phyloP scores from a whole-genome alignment of 2,329 filamentous ascomycete genomes.

The Diaporthe longicolla region DNA sequence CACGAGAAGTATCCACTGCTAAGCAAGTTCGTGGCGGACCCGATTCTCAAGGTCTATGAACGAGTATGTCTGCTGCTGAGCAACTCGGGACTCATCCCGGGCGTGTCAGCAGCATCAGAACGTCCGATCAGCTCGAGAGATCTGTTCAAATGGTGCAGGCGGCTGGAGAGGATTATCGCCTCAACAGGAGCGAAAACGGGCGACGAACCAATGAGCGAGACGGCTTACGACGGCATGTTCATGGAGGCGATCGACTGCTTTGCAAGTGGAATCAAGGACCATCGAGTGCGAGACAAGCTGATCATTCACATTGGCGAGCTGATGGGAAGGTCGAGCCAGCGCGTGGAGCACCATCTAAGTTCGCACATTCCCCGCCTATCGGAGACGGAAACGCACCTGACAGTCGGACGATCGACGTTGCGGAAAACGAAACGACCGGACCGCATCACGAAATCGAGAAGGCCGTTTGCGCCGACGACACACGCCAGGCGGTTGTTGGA shows the following conservation, averaged over 20 bases:
- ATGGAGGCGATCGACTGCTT: slow-evolving; percentile 96
- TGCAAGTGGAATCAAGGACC: slow-evolving; percentile 81
- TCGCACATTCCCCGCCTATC: slow-evolving; percentile 80
- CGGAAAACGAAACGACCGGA: slow-evolving; percentile 69
- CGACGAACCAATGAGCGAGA: slow-evolving; percentile 80
- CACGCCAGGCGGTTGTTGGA: slow-evolving; percentile 90
- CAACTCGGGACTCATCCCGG: slow-evolving; percentile 49
- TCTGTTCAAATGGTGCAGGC: slow-evolving; percentile 90
- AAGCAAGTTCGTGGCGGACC: slow-evolving; percentile 69
- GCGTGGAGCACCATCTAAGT: slow-evolving; percentile 82
- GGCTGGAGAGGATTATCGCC: slow-evolving; percentile 77
- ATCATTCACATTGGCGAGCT: slow-evolving; percentile 84
- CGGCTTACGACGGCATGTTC: slow-evolving; percentile 85
- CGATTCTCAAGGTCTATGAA: slow-evolving; percentile 71
- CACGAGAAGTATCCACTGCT: slow-evolving; percentile 79
- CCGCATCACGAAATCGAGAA: slow-evolving; percentile 65
- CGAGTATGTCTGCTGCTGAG: slow-evolving; percentile 63
- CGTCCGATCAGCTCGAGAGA: slow-evolving; percentile 74
- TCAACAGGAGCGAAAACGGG: slow-evolving; percentile 74
- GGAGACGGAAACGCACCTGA: slow-evolving; percentile 70
- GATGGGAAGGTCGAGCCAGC: slow-evolving; percentile 87
- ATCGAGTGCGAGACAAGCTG: slow-evolving; percentile 70
- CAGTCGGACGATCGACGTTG: slow-evolving; percentile 76
- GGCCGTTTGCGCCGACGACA: slow-evolving; percentile 88
- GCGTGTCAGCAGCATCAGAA: slow-evolving; percentile 48